These are phyloP conservation scores for Emericellopsis atlantica DNA, from an alignment of 2,329 filamentous ascomycete genomes.

Conservation along the genomic window DNA sequence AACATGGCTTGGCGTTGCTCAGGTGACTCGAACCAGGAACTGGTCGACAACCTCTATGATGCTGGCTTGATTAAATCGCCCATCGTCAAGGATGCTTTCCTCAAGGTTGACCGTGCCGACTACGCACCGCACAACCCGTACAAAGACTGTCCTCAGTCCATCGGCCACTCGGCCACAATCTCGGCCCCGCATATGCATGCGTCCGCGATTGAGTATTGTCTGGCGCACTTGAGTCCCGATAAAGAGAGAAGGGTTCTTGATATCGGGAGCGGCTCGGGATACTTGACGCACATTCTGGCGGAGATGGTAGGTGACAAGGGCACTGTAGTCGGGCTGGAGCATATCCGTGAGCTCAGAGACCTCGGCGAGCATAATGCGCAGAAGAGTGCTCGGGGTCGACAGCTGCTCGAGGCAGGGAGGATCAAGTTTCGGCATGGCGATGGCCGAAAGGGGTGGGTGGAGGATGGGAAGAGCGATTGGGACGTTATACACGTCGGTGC, in stretches of 20 bases:
- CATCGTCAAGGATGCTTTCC: slow-evolving; percentile 68
- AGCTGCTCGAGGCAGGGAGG: slow-evolving; percentile 47
- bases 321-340: slow-evolving; percentile 60
- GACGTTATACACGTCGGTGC: slow-evolving; percentile 96
- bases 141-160: slow-evolving; percentile 39
- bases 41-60: slow-evolving; percentile 66
- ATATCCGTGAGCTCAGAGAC: slow-evolving; percentile 52
- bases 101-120: slow-evolving; percentile 74
- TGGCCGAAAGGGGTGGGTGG: slow-evolving; percentile 53
- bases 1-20: slow-evolving; percentile 85
- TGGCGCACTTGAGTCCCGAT: slow-evolving; percentile 28
- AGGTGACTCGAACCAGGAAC: slow-evolving; percentile 57
- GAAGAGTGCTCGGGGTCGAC: slow-evolving; percentile 45
- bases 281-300: slow-evolving; percentile 79
- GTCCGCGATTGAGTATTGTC: slow-evolving; percentile 34
- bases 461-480: slow-evolving; percentile 47
- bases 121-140: slow-evolving; percentile 67
- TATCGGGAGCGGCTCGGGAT: slow-evolving; percentile 65
- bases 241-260: slow-evolving; percentile 49
- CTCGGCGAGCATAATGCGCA: slow-evolving; percentile 53
- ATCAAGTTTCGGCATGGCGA: slow-evolving; percentile 68
- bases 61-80: slow-evolving; percentile 62
- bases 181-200: slow-evolving; percentile 51
- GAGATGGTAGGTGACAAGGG: slow-evolving; percentile 48
- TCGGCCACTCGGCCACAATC: slow-evolving; percentile 44